Conservation (phyloP, 805 yeast species). For the Candida tallmaniae region DNA sequence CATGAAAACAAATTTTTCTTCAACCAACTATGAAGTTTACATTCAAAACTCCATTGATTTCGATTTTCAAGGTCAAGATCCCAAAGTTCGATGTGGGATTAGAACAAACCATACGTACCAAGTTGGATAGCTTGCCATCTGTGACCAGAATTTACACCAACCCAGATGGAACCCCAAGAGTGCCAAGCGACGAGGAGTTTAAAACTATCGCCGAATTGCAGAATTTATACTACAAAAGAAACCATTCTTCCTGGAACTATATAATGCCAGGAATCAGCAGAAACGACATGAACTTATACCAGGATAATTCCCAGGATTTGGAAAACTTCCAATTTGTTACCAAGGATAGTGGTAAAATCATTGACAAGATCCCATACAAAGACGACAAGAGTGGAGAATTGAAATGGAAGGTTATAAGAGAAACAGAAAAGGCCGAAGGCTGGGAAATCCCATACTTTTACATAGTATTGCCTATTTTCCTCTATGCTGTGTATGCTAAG, state of each 20-base stretch:
- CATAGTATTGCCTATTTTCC: slow-evolving; percentile 66
- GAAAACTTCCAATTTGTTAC: slow-evolving; percentile 47
- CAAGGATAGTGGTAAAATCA: slow-evolving; percentile 53
- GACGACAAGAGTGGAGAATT: slow-evolving; percentile 75
- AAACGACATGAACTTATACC: slow-evolving; percentile 51
- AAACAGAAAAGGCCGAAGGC: slow-evolving; percentile 69
- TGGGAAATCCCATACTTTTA: slow-evolving; percentile 78
- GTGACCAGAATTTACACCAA: slow-evolving; percentile 65
- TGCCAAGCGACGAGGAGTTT: slow-evolving; percentile 66
- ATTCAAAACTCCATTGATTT: slow-evolving; percentile 37
- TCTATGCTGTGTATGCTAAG: slow-evolving; percentile 49
- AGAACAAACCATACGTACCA: slow-evolving; percentile 59
- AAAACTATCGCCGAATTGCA: slow-evolving; percentile 70
- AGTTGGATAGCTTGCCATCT: slow-evolving; percentile 59
- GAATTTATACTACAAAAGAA: slow-evolving; percentile 51
- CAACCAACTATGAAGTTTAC: slow-evolving; percentile 33
- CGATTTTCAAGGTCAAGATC: slow-evolving; percentile 33
- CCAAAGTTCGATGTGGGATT: slow-evolving; percentile 42
- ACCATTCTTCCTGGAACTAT: slow-evolving; percentile 48
- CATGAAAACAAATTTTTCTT: background rate
- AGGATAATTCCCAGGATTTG: slow-evolving; percentile 60
- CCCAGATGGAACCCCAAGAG: slow-evolving; percentile 70
- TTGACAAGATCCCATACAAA: slow-evolving; percentile 81
- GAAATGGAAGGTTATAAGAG: slow-evolving; percentile 74
- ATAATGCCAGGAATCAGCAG: slow-evolving; percentile 45